Conservation (phyloP, 2,329 filamentous ascomycete genomes). For the Aureobasidium sp. region DNA sequence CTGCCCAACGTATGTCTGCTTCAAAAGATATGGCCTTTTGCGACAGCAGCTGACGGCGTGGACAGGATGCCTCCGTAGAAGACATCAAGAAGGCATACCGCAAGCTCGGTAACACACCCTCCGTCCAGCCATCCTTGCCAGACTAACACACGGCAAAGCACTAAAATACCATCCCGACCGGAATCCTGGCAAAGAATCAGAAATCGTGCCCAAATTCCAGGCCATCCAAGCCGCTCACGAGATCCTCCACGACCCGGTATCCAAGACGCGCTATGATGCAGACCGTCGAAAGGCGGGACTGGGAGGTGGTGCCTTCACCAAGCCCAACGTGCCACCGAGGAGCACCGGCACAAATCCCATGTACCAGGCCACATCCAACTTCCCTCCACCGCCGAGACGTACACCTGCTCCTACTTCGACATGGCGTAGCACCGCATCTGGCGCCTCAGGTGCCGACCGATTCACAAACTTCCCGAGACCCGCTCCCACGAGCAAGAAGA, state of each 20-base stretch:
- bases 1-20: conserved; percentile 41
- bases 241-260: conserved; percentile 56
- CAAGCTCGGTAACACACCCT: conserved; percentile 58
- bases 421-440: conserved; percentile 28
- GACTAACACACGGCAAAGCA: conserved; percentile 44
- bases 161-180: conserved; percentile 84
- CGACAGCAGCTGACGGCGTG: neutral
- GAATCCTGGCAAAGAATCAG: conserved; percentile 73
- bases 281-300: conserved; percentile 48
- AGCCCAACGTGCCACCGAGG: conserved; percentile 15
- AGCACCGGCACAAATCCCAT: conserved; percentile 3
- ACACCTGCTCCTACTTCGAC: conserved; percentile 29
- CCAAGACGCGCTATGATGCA: conserved; percentile 56
- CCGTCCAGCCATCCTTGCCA: neutral
- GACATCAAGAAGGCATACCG: conserved; percentile 84
- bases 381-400: conserved; percentile 38
- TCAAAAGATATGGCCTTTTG: too few species aligned
- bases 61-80: conserved; percentile 54
- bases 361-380: conserved; percentile 27
- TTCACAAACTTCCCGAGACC: conserved; percentile 37
- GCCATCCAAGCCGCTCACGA: conserved; percentile 82
- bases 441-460: conserved; percentile 36
- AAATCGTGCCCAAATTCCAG: conserved; percentile 77
- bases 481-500: conserved; percentile 26
- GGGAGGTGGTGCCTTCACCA: conserved; percentile 13